Base-by-base conservation (phyloP, 179 eudicot species). In the Silene noctiflora region DNA sequence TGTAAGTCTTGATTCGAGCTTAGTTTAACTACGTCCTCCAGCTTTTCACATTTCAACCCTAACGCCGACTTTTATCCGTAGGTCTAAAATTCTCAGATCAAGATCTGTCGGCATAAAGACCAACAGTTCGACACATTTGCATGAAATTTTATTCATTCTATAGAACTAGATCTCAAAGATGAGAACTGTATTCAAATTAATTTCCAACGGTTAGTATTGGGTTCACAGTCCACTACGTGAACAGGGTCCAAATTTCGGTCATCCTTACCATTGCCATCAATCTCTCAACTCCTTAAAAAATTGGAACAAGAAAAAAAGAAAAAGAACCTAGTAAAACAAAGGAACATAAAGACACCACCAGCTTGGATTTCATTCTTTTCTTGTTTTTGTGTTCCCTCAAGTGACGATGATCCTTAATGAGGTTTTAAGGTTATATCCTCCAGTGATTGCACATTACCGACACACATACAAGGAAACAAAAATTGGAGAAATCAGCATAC, bases 341-440 rank as follows among this genome's bases (percentile, higher is more conserved):
- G 39, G 16, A 56, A 65, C 27, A 4, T 29, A 51, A 76, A 55
- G 55, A 14, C n/a, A 27, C 25, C 46, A 39, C 21, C 20, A 16
- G 60, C 13, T 22, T 16, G 33, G 39, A 44, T 25, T 22, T 48
- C 17, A 61, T 21, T 33, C 2, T n/a, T 71, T 63, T 35, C 20
- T 6, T 63, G 12, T 35, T 44, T 72, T 67, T 12, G 2, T 61
- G 71, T 5, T 48, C 22, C 42, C 29, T 76, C 80, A 84, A 89
- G 80, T 78, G 21, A 86, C 85, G 12, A 84, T 88, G 88, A 80
- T 86, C 70, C 81, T 88, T 13, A 65, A 84, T 60, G 88, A 88
- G 76, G 89, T 84, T 62, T 81, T 81, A 17, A 79, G 91, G 82
- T 64, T 84, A 58, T 86, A 88, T 72, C 86, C 91, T 46, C 89